Conservation (phyloP, 2,329 filamentous ascomycete species). For the Fusarium ambrosium region DNA sequence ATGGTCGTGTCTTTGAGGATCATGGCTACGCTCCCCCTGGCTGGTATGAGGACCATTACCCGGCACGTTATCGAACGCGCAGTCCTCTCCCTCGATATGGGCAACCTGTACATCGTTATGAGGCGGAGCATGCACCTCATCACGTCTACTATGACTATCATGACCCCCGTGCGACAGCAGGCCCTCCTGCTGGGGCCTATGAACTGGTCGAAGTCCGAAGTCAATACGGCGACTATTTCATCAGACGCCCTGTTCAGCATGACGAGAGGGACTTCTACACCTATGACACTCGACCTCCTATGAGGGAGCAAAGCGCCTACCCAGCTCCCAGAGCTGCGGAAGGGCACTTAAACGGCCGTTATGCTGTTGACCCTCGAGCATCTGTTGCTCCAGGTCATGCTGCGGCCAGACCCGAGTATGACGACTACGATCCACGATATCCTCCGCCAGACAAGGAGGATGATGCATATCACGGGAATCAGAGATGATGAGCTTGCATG, state of each 20-base stretch:
- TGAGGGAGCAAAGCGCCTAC: constrained; percentile 23
- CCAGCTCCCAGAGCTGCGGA: constrained; percentile 18
- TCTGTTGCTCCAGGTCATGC: constrained; percentile 7
- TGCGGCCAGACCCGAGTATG: constrained; percentile 39
- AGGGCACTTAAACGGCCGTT: not conserved
- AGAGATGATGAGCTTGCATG: not conserved
- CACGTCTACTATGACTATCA: constrained; percentile 26
- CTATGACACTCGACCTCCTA: constrained; percentile 32
- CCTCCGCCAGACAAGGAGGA: constrained; percentile 44
- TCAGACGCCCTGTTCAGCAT: constrained; percentile 57
- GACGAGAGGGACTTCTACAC: constrained; percentile 46
- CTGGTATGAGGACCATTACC: constrained; percentile 23
- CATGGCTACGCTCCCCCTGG: constrained; percentile 12
- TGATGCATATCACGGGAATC: constrained; percentile 10
- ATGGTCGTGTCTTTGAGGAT: constrained; percentile 11
- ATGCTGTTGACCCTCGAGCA: constrained; percentile 14
- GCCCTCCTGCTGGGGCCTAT: constrained; percentile 50
- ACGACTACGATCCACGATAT: constrained; percentile 62
- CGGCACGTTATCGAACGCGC: constrained; percentile 24
- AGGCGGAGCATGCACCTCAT: constrained; percentile 8
- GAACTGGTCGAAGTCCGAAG: constrained; percentile 63
- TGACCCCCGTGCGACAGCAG: constrained; percentile 5
- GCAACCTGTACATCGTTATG: constrained; percentile 16
- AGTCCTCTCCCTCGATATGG: constrained; percentile 22
- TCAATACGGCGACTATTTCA: constrained; percentile 61